Evolutionary conservation across 768 basidiomycete species (phyloP), one percentile per base, ranked within the genome.

Genomic region (Auriscalpium microsporum): DNA sequence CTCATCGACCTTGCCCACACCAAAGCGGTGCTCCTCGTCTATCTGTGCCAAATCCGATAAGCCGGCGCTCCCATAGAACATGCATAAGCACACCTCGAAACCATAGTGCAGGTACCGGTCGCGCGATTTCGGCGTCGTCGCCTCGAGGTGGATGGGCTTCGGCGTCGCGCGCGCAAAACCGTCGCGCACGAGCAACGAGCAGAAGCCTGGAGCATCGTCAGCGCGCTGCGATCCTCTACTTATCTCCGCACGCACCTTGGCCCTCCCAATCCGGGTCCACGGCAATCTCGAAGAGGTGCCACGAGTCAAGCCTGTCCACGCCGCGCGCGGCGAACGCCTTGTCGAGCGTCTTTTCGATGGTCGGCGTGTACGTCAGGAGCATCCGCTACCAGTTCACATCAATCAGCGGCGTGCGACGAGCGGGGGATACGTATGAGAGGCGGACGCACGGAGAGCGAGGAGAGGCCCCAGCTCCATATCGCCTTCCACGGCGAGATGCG

Each of bases 71-170:
- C 28, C 28, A 4, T n/a, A n/a, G n/a, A n/a, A n/a, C 28, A 28
- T 17, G 14, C 17, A n/a, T n/a, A n/a, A 5, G 42, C 57, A 9
- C 33, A 62, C 60, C 57, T 63, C 57, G 48, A 66, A 66, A 3
- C 64, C 65, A 21, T 53, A 52, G 34, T 58, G 65, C 10, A 47
- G 35, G 50, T 63, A 63, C 11, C 63, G 59, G 21, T 62, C 60
- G n/a, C 61, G 53, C 13, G 58, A 56, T n/a, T 40, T 50, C 2
- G 55, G 38, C 23, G 62, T 60, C 34, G 60, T 57, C 9, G 63
- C 57, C 40, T 65, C 60, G 23, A 63, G 47, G 17, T 56, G 50
- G 10, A 64, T 52, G 1, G 62, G 58, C 45, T 59, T 58, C 8
- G 58, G 58, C 9, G 50, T 23, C 10, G 60, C 51, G 36, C 60